Percentiles rank a stretch among this genome's conserved stretches.
These are phyloP conservation scores for Quercus alba DNA, from an alignment of 306 rosid genomes.

Conservation along the genomic window DNA sequence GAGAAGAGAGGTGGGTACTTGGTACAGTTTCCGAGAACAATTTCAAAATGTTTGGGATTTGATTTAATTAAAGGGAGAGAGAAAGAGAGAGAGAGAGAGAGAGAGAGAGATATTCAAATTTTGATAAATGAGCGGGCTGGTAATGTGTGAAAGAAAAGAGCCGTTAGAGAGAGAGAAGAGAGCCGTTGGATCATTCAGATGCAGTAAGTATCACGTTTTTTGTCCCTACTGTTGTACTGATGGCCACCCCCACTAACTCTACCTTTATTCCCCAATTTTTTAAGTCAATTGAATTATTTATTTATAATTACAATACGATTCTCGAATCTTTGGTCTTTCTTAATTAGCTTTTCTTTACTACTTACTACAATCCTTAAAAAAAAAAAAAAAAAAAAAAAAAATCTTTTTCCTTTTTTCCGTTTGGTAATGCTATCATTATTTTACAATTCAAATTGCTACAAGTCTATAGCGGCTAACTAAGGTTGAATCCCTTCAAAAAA, in stretches of 20 bases:
- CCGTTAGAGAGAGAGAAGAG: neutral
- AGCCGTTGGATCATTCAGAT: neutral
- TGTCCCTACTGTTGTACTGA: neutral
- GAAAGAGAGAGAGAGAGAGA: neutral
- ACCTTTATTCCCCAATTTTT: neutral
- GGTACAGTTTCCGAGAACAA: neutral
- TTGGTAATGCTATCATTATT: neutral
- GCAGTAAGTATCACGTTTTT: neutral
- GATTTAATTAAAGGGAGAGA: neutral
- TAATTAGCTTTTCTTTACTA: too few relatives aligned
- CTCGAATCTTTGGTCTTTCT: neutral
- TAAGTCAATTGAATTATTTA: neutral
- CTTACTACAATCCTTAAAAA: too few relatives aligned
- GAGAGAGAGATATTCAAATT: neutral
- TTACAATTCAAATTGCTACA: neutral
- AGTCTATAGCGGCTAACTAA: neutral
- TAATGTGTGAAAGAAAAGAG: neutral
- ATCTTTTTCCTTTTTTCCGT: too few relatives aligned
- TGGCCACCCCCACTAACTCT: neutral
- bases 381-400: too few relatives aligned
- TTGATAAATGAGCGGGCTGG: neutral
- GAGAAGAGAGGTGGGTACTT: neutral
- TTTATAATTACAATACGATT: neutral
- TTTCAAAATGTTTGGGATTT: neutral
- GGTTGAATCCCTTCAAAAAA: neutral